These are phyloP conservation scores for Castanea crenata DNA, from an alignment of 306 rosid species.

Conservation along the genomic window DNA sequence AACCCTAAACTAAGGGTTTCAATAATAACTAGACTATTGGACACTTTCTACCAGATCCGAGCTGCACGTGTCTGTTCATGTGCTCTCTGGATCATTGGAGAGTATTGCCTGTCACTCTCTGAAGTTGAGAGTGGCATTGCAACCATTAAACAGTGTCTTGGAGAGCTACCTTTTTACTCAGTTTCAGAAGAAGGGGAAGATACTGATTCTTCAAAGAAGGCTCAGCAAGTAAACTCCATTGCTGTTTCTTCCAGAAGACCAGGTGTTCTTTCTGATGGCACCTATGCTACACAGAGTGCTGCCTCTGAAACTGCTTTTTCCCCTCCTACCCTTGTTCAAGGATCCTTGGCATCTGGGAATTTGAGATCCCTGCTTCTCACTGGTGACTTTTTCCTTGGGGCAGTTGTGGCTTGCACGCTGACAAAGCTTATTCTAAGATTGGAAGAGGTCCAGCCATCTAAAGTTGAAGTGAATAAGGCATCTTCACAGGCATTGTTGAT, in stretches of 20 bases:
- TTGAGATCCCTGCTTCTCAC: constrained; percentile 90
- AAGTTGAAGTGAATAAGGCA: constrained; percentile 74
- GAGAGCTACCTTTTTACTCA: constrained; percentile 88
- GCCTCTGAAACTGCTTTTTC: constrained; percentile 90
- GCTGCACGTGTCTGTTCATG: constrained; percentile 86
- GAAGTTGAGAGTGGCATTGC: constrained; percentile 90
- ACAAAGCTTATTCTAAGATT: constrained; percentile 85
- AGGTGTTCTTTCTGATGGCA: constrained; percentile 92
- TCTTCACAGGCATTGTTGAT: constrained; percentile 67
- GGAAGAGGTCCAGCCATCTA: constrained; percentile 94
- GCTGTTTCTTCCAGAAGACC: constrained; percentile 92
- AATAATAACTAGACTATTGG: constrained; percentile 83
- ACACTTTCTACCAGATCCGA: constrained; percentile 91
- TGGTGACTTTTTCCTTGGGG: constrained; percentile 91
- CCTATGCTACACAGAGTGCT: constrained; percentile 99
- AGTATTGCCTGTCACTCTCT: constrained; percentile 83
- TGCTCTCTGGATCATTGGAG: constrained; percentile 96
- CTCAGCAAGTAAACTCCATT: constrained; percentile 57
- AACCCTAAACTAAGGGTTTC: constrained; percentile 90
- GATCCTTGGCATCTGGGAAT: constrained; percentile 81
- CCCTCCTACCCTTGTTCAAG: constrained; percentile 80
- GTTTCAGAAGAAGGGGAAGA: constrained; percentile 73
- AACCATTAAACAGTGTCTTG: constrained; percentile 84
- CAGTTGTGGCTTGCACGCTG: constrained; percentile 83
- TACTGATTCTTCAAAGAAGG: constrained; percentile 58